Percentiles rank a stretch among this genome's conserved stretches.
Evolutionary conservation across 108 stramenopile genomes (phyloP).

Genomic region (Cylindrotheca closterium): DNA sequence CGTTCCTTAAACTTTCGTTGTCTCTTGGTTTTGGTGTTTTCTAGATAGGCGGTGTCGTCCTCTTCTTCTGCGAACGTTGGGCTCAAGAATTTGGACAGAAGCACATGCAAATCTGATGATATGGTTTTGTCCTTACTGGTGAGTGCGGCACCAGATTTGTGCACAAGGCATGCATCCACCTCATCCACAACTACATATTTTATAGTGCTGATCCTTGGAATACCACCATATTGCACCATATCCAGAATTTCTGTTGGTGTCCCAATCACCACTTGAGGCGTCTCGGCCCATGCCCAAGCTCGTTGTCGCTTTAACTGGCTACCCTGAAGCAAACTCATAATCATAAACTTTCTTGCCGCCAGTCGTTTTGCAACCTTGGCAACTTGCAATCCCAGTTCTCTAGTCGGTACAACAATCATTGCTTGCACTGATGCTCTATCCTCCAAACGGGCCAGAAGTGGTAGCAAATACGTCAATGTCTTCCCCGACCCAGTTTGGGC

Average conservation of each 20-base stretch:
- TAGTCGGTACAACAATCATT: constrained; percentile 89
- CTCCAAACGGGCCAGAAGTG: constrained; percentile 57
- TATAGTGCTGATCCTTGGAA: constrained; percentile 67
- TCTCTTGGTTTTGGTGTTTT: constrained; percentile 4
- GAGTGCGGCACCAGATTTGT: constrained; percentile 39
- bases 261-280: constrained; percentile 87
- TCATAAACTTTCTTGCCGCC: constrained; percentile 64
- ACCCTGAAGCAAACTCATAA: constrained; percentile 93
- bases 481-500: constrained; percentile 85
- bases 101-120: constrained; percentile 68
- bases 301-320: constrained; percentile 77
- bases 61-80: constrained; percentile 68
- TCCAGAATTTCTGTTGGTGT: constrained; percentile 76
- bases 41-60: constrained; percentile 28
- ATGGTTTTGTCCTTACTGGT: constrained; percentile 9
- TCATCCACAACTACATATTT: constrained; percentile 91
- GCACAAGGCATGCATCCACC: constrained; percentile 83
- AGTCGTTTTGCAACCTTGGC: constrained; percentile 68
- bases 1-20: constrained; percentile 40
- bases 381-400: constrained; percentile 95
- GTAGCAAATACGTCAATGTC: constrained; percentile 76
- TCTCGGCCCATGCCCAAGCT: constrained; percentile 94
- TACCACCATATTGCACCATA: constrained; percentile 77
- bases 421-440: constrained; percentile 59
- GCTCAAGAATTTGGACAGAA: constrained; percentile 77